Evolutionary conservation across 2,329 filamentous ascomycete genomes (phyloP).

Genomic region (Pyrenochaeta sp.): DNA sequence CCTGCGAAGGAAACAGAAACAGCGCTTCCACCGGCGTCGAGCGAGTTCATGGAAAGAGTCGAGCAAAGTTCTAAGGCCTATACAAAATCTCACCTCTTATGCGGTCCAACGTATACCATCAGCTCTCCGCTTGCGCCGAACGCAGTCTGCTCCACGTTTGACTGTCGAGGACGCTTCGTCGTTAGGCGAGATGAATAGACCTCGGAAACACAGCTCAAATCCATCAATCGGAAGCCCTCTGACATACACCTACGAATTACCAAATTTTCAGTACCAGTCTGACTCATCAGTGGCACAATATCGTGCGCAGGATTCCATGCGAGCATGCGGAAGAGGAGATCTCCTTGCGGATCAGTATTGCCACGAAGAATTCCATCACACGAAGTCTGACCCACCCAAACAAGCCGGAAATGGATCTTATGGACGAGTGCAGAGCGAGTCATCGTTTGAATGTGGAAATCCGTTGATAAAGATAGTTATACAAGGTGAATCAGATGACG

Average conservation of each 20-base stretch:
- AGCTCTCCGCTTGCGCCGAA: slow-evolving; percentile 11
- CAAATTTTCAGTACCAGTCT: slow-evolving; percentile 10
- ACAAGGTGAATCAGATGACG: neutral
- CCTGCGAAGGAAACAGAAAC: slow-evolving; percentile 2
- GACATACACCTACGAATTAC: slow-evolving; percentile 12
- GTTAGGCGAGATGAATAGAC: neutral
- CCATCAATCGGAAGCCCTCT: slow-evolving; percentile 18
- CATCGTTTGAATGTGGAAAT: too few species aligned
- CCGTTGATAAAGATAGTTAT: slow-evolving; percentile 1
- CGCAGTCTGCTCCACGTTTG: slow-evolving; percentile 11
- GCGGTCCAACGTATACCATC: slow-evolving; percentile 18
- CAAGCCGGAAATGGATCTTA: too few species aligned
- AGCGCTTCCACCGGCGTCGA: too few species aligned
- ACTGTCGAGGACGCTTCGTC: slow-evolving; percentile 1
- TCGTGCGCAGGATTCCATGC: neutral
- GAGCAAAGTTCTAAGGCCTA: too few species aligned
- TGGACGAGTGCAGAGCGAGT: too few species aligned
- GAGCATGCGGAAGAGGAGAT: slow-evolving; percentile 11
- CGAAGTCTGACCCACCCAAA: too few species aligned
- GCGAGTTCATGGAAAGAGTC: too few species aligned
- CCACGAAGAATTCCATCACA: too few species aligned
- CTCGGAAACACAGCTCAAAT: slow-evolving; percentile 15
- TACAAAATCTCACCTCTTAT: slow-evolving; percentile 1
- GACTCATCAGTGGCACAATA: neutral
- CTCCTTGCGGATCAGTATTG: too few species aligned